These are phyloP conservation scores for Thelonectria rubi DNA, from an alignment of 2,329 filamentous ascomycete genomes.

Conservation along the genomic window DNA sequence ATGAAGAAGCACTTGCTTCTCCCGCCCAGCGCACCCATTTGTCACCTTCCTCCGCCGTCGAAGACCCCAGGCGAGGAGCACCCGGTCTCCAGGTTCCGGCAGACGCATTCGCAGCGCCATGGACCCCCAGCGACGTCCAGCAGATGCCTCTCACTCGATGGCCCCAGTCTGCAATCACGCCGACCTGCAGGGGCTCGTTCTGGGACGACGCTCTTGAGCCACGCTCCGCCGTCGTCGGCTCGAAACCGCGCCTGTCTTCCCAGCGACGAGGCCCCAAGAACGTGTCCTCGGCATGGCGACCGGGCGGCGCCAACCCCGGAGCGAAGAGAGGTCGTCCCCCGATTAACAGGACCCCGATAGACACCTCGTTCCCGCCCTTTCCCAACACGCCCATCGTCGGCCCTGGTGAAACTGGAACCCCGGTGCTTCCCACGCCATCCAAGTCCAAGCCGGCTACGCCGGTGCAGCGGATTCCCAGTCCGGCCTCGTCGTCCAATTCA, in stretches of 20 bases:
- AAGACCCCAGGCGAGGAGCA: conserved; percentile 45
- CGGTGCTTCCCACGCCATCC: conserved; percentile 19
- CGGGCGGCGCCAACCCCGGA: conserved; percentile 66
- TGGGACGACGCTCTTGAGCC: conserved; percentile 71
- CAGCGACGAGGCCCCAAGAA: conserved; percentile 80
- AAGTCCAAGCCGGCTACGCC: conserved; percentile 5
- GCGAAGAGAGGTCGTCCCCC: conserved; percentile 85
- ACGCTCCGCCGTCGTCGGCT: conserved; percentile 77
- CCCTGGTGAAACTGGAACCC: conserved; percentile 22
- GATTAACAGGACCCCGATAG: conserved; percentile 66
- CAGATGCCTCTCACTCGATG: conserved; percentile 74
- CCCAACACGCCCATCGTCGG: conserved; percentile 23
- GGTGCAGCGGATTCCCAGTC: conserved; percentile 5
- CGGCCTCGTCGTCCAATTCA: conserved; percentile 22
- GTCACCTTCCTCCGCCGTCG: conserved; percentile 59
- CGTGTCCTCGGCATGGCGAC: conserved; percentile 90
- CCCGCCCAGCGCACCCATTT: conserved; percentile 70
- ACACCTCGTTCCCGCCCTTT: conserved; percentile 53
- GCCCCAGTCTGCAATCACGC: conserved; percentile 81
- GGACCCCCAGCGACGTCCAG: conserved; percentile 46
- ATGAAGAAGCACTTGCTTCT: conserved; percentile 60
- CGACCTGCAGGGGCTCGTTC: conserved; percentile 62
- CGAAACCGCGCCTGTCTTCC: conserved; percentile 57
- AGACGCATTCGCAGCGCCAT: conserved; percentile 52
- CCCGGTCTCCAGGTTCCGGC: conserved; percentile 58